These are phyloP conservation scores for Gyromitra esculenta DNA, from an alignment of 2,329 filamentous ascomycete species.

Conservation along the genomic window DNA sequence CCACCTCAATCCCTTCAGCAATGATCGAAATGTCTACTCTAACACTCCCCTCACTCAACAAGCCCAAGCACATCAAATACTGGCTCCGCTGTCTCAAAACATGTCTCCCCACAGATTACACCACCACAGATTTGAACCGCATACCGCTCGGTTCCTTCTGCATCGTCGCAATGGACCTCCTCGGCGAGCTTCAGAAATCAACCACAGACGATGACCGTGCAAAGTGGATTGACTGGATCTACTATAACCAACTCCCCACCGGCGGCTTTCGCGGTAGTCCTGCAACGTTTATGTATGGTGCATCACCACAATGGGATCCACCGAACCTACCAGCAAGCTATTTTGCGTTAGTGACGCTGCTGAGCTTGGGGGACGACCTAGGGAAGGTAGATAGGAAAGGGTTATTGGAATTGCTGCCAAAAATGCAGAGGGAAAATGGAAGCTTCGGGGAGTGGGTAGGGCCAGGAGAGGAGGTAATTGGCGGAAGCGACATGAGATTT, in stretches of 20 bases:
- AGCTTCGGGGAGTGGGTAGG: slow-evolving; percentile 81
- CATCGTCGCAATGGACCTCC: slow-evolving; percentile 82
- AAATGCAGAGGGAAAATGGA: slow-evolving; percentile 81
- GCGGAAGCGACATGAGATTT: slow-evolving; percentile 85
- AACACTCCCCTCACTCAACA: slow-evolving; percentile 63
- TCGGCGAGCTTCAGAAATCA: slow-evolving; percentile 70
- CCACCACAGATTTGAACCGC: slow-evolving; percentile 86
- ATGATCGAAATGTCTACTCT: slow-evolving; percentile 50
- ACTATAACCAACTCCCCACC: slow-evolving; percentile 81
- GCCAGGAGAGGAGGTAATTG: slow-evolving; percentile 69
- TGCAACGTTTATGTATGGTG: slow-evolving; percentile 68
- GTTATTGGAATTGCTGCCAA: slow-evolving; percentile 77
- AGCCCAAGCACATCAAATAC: slow-evolving; percentile 81
- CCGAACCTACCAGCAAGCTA: slow-evolving; percentile 87
- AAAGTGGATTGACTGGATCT: slow-evolving; percentile 77
- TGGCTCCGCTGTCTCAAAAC: slow-evolving; percentile 89
- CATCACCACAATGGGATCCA: slow-evolving; percentile 69
- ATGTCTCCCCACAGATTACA: slow-evolving; percentile 83
- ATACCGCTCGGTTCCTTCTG: slow-evolving; percentile 91
- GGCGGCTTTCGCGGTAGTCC: slow-evolving; percentile 92
- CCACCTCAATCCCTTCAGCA: not conserved
- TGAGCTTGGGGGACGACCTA: slow-evolving; percentile 69
- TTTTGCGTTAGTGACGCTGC: slow-evolving; percentile 82
- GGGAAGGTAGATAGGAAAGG: slow-evolving; percentile 72
- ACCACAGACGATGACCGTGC: slow-evolving; percentile 68